Base-by-base conservation (phyloP, 129 eudicot species). In the Sambucus nigra region DNA sequence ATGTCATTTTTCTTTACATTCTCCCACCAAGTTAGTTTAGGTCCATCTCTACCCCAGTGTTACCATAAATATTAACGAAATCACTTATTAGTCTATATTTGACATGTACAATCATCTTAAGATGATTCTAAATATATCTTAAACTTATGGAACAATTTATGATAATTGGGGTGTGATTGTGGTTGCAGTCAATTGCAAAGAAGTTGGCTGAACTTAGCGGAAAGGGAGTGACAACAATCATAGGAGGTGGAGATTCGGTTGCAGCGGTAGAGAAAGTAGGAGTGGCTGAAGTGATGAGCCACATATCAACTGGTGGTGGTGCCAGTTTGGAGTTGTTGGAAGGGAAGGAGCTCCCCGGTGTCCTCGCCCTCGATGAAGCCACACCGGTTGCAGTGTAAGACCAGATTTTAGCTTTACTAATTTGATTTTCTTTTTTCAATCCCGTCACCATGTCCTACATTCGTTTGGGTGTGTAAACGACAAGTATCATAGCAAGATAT, bases 251-350 rank as follows among this genome's bases (percentile, higher is more conserved):
- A 29, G 84, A 78, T 54, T 78, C 84, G 0, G 87, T 80, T 47
- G 87, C 87, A 22, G 87, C 82, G 12, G 87, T 80, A 21, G 87
- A 80, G 80, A 80, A 80, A 60, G 88, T 80, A 25, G 88, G 88
- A 54, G 88, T 80, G 33, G 88, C 88, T 10, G 83, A 80, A 0
- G 61, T 67, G 59, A 80, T 80, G 88, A 80, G 88, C 56, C 88
- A 80, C 72, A 80, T 80, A 47, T 80, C 88, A 54, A 80, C 88
- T 2, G 88, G 88, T 32, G 88, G 88, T 24, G 88, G 88, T 66
- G 88, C 88, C 53, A 80, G 88, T 73, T 69, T 80, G 83, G 83
- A 80, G 54, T 69, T 76, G 66, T 63, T 80, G 76, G 88, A 80
- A 76, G 88, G 88, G 52, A 76, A 80, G 63, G 57, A 66, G 26